These are phyloP conservation scores for Penstemon newberryi DNA, from an alignment of 257 asterid species.

Conservation along the genomic window DNA sequence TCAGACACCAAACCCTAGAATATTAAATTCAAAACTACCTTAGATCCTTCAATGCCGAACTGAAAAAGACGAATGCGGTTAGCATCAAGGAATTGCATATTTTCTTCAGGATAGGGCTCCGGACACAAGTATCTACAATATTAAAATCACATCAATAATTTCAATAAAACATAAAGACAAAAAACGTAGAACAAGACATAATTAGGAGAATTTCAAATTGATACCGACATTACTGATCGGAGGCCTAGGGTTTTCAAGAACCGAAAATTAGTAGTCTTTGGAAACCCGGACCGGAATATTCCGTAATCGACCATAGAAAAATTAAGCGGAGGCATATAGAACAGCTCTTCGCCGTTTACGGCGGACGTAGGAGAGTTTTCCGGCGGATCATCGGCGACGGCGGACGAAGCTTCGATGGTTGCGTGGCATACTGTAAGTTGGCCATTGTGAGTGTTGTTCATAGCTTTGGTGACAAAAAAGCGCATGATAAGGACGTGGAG, in stretches of 20 bases:
- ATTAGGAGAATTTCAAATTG: not conserved
- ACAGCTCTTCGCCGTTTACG: conserved; percentile 40
- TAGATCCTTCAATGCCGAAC: conserved; percentile 82
- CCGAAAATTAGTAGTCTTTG: conserved; percentile 62
- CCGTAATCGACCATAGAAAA: conserved; percentile 93
- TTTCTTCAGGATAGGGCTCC: conserved; percentile 81
- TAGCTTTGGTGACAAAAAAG: conserved; percentile 38
- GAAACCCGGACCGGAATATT: conserved; percentile 93
- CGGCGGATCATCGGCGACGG: conserved; percentile 32
- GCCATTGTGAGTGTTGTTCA: conserved; percentile 46
- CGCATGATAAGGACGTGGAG: conserved; percentile 31
- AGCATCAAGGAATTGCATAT: conserved; percentile 59
- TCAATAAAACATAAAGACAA: not conserved
- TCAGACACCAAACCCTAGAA: too few species aligned
- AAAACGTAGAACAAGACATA: too few species aligned
- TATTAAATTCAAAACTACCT: conserved; percentile 44
- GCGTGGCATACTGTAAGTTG: conserved; percentile 47
- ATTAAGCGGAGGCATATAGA: conserved; percentile 70
- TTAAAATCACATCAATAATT: conserved; percentile 9
- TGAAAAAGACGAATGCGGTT: conserved; percentile 82
- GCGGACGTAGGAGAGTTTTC: conserved; percentile 20
- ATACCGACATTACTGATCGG: conserved; percentile 77
- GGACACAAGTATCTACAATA: conserved; percentile 77
- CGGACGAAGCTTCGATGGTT: conserved; percentile 20
- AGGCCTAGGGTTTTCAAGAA: conserved; percentile 85